A percentile compares a stretch with the other conserved stretches of the same genome.
Conservation (phyloP, 2,329 filamentous ascomycete genomes). For the Emydomyces testavorans region DNA sequence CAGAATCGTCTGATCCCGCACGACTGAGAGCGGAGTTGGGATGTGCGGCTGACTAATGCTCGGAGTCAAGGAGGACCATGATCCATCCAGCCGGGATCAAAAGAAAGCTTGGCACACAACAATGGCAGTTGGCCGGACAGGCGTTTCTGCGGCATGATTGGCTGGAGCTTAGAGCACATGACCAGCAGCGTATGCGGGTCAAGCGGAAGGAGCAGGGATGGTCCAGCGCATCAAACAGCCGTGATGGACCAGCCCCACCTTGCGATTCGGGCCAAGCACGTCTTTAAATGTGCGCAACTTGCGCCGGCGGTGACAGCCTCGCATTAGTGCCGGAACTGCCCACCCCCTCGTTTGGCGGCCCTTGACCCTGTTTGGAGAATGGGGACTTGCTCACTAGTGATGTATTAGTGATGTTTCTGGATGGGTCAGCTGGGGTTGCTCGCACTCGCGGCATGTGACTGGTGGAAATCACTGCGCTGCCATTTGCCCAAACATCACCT, state of each 20-base stretch:
- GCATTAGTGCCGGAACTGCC: slow-evolving; percentile 9
- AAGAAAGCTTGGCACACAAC: slow-evolving; percentile 3
- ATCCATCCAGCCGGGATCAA: slow-evolving; percentile 9
- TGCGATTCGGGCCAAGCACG: slow-evolving; percentile 3
- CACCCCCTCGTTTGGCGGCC: too few species aligned
- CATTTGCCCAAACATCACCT: background rate
- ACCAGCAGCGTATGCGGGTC: slow-evolving; percentile 18
- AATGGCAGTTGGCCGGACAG: slow-evolving; percentile 7
- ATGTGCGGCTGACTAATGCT: background rate
- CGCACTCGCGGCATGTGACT: slow-evolving; percentile 10
- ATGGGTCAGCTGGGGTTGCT: slow-evolving; percentile 8
- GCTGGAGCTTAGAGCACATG: slow-evolving; percentile 16
- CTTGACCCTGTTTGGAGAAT: too few species aligned
- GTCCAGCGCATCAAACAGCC: slow-evolving; percentile 1
- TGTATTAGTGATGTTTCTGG: background rate
- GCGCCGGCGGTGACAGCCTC: slow-evolving; percentile 10
- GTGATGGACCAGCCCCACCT: slow-evolving; percentile 3
- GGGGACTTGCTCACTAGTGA: background rate
- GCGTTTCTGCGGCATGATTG: slow-evolving; percentile 6
- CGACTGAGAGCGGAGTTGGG: too few species aligned
- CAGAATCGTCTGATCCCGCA: too few species aligned
- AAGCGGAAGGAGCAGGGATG: slow-evolving; percentile 18
- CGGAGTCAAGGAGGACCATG: background rate
- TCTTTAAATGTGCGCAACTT: slow-evolving; percentile 8
- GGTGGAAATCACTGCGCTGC: background rate